Percentiles rank a stretch among this genome's conserved stretches.
Conservation (phyloP, 2,329 filamentous ascomycete genomes). For the Cladosporium sp. region DNA sequence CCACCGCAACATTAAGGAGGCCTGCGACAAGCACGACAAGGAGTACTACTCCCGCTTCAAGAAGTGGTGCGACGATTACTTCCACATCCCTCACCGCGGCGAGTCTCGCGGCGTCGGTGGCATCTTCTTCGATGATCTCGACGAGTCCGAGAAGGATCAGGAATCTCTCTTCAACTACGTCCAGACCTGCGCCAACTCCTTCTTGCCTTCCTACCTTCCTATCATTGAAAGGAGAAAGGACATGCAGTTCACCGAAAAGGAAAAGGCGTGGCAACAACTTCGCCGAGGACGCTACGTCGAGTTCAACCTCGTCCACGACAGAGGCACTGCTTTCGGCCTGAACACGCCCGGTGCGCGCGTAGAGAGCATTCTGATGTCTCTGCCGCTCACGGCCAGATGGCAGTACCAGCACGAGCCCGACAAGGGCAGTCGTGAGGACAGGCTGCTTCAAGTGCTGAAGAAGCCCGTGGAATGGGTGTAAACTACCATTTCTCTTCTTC, state of each 20-base stretch:
- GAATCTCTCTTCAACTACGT: conserved; percentile 88
- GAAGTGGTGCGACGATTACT: conserved; percentile 97
- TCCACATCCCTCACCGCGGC: conserved; percentile 82
- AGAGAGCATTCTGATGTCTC: conserved; percentile 95
- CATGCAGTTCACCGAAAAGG: conserved; percentile 76
- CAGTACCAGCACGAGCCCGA: conserved; percentile 88
- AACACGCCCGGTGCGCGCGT: conserved; percentile 87
- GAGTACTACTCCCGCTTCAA: conserved; percentile 92
- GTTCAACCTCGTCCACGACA: conserved; percentile 96
- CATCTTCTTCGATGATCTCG: conserved; percentile 98
- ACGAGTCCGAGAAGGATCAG: conserved; percentile 76
- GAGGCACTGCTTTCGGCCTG: conserved; percentile 88
- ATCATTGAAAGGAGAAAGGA: conserved; percentile 85
- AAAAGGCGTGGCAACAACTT: conserved; percentile 96
- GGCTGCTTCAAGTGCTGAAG: conserved; percentile 66
- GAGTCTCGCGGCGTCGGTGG: conserved; percentile 86
- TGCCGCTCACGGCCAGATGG: conserved; percentile 90
- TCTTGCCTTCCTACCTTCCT: conserved; percentile 84
- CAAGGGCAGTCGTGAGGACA: conserved; percentile 68
- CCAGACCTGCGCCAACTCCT: conserved; percentile 76
- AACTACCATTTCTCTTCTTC: background rate
- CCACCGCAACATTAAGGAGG: conserved; percentile 85
- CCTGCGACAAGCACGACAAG: conserved; percentile 89
- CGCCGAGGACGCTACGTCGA: conserved; percentile 93
- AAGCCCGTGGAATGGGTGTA: conserved; percentile 57